Evolutionary conservation across 164 flowering plant genomes (phyloP).

Genomic region (Annona cherimola): DNA sequence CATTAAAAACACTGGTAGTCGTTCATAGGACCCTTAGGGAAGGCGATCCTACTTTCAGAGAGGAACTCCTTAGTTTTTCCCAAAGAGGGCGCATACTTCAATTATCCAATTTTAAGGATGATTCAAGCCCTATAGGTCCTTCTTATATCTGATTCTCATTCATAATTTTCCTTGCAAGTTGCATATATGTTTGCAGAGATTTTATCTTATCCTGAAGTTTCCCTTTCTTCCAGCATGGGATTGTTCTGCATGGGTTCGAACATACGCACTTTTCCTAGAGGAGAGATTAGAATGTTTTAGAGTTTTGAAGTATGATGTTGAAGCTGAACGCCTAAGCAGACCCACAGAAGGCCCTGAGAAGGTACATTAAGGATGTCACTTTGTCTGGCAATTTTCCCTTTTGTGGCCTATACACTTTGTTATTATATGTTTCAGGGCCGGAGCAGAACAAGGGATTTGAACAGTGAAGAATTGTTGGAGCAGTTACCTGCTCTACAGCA

Average conservation of each 20-base stretch:
- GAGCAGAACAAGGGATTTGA: slow-evolving; percentile 88
- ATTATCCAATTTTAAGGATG: slow-evolving; percentile 93
- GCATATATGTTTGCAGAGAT: neutral
- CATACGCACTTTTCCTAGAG: slow-evolving; percentile 88
- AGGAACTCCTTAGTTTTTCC: slow-evolving; percentile 76
- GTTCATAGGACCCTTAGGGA: slow-evolving; percentile 84
- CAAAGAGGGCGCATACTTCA: slow-evolving; percentile 81
- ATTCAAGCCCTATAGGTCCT: slow-evolving; percentile 89
- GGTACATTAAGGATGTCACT: slow-evolving; percentile 32
- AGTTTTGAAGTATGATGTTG: slow-evolving; percentile 87
- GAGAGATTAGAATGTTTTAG: slow-evolving; percentile 93
- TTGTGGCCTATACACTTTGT: neutral
- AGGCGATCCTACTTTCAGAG: slow-evolving; percentile 95
- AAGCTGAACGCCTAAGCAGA: slow-evolving; percentile 83
- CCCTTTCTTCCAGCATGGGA: slow-evolving; percentile 79
- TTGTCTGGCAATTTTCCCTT: neutral
- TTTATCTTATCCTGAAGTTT: neutral
- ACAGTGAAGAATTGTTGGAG: slow-evolving; percentile 79
- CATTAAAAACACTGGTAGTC: slow-evolving; percentile 84
- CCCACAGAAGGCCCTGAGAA: slow-evolving; percentile 74
- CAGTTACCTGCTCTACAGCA: slow-evolving; percentile 96
- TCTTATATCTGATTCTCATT: slow-evolving; percentile 1
- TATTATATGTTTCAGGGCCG: slow-evolving; percentile 49
- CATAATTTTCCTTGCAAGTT: neutral
- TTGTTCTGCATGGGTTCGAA: slow-evolving; percentile 99